phyloP scores from a whole-genome alignment of 148 eudicot genomes.

The Dysphania ambrosioides region DNA sequence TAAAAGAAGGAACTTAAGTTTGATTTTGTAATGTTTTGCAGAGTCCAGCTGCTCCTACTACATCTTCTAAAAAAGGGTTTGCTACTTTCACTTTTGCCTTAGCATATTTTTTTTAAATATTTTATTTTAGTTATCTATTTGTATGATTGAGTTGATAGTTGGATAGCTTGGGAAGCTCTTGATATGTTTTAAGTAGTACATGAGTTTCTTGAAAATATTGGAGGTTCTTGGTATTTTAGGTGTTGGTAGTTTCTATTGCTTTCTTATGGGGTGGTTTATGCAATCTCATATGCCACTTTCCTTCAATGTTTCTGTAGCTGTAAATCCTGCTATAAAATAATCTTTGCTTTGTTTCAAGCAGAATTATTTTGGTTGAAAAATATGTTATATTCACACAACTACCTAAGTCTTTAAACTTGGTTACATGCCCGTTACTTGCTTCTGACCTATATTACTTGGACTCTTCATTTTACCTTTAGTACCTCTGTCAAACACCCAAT shows the following conservation, averaged over 20 bases:
- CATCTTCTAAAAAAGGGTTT: slow-evolving; percentile 27
- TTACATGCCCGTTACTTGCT: too few relatives aligned
- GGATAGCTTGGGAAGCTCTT: not conserved
- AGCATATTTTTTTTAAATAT: too few relatives aligned
- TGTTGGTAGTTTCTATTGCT: not conserved
- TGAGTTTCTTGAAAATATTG: not conserved
- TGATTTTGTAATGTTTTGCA: slow-evolving; percentile 11
- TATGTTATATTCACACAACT: too few relatives aligned
- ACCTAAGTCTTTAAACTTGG: too few relatives aligned
- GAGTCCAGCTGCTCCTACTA: slow-evolving; percentile 25
- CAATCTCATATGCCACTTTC: not conserved
- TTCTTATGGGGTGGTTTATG: not conserved
- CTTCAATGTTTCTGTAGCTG: too few relatives aligned
- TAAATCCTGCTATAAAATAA: too few relatives aligned
- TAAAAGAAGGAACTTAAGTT: not conserved
- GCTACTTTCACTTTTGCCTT: too few relatives aligned
- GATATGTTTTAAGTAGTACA: not conserved
- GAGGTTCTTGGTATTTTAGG: not conserved
- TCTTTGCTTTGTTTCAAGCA: too few relatives aligned
- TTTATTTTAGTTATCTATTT: not conserved
- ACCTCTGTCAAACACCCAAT: too few relatives aligned
- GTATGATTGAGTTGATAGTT: not conserved
- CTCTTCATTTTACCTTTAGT: too few relatives aligned
- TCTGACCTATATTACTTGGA: too few relatives aligned
- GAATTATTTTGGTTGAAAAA: too few relatives aligned